Base-by-base conservation (phyloP, 148 eudicot genomes). In the Vaccinium myrtillus region DNA sequence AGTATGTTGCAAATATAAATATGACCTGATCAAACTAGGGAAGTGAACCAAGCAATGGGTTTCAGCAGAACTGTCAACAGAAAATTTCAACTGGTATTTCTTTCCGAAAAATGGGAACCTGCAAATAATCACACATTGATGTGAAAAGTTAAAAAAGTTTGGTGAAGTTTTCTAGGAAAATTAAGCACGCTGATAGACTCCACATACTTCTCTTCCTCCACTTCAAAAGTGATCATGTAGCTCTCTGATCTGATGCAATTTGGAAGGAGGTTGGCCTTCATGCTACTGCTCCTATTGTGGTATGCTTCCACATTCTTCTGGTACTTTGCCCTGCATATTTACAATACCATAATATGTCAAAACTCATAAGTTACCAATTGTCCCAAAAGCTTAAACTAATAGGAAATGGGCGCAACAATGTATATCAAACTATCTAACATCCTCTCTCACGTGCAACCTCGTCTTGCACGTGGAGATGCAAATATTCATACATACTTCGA, bases 31-130 rank as follows among this genome's bases (percentile, higher is more conserved):
- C 85, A 97, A 90, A 90, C 98, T 97, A 69, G 99, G 99, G 86
- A 97, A 97, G 89, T 97, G 99, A 85, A 97, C 99, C 87, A 97
- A 91, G 88, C 95, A 95, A 88, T 97, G 98, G 75, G 98, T 94
- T 91, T 97, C 99, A 58, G 94, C 94, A 84, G 93, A 88, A 84
- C 67, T 83, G 81, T 97, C 99, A 86, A 90, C 88, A n/a, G 98
- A 91, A 91, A 95, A 95, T 88, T 95, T 97, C 89, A 97, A 91
- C 91, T 95, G 99, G 89, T 97, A 97, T 71, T 92, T 97, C 85
- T 97, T 97, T 79, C 99, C 99, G 81, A 95, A 97, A 73, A 93
- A 90, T 3, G 99, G 98, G 84, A 97, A 97, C 94, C 99, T 97
- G 87, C 56, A 83, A 80, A 84, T 48, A 89, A 83, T 86, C 69